These are phyloP conservation scores for Catenaria anguillulae DNA, from an alignment of 371 early-diverging fungal genomes.

Conservation along the genomic window DNA sequence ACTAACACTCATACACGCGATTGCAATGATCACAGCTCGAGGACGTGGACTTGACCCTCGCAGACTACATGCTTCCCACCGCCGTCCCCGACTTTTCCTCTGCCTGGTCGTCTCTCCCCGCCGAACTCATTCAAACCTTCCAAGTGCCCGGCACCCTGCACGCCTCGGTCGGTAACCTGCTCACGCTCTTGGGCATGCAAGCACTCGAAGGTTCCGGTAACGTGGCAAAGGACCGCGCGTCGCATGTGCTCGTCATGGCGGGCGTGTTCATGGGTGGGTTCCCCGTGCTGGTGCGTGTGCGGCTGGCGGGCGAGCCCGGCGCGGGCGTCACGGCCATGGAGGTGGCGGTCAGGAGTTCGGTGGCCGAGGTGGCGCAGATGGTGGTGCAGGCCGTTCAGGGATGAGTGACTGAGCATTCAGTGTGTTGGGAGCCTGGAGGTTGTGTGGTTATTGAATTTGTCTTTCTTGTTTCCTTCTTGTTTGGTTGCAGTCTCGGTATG, in stretches of 20 bases:
- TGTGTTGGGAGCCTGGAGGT: too few relatives aligned
- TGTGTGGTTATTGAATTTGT: too few relatives aligned
- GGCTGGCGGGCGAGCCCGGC: conserved; percentile 71
- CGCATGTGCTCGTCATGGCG: conserved; percentile 69
- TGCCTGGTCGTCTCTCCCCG: conserved; percentile 59
- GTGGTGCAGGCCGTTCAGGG: conserved; percentile 17
- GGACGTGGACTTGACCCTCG: conserved; percentile 61
- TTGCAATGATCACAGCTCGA: conserved; percentile 47
- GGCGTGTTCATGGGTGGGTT: conserved; percentile 73
- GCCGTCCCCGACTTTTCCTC: conserved; percentile 54
- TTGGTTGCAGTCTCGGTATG: too few relatives aligned
- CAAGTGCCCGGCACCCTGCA: conserved; percentile 52
- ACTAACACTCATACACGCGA: too few relatives aligned
- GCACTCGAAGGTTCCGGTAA: conserved; percentile 48
- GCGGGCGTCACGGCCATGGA: conserved; percentile 76
- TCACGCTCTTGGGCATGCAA: conserved; percentile 71
- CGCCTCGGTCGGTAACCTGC: background rate
- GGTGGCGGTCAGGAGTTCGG: conserved; percentile 61
- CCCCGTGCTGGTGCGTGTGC: conserved; percentile 54
- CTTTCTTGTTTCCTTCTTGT: too few relatives aligned
- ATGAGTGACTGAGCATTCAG: too few relatives aligned
- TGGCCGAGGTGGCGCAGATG: conserved; percentile 47
- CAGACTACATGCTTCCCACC: conserved; percentile 80
- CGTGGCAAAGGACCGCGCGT: conserved; percentile 53
- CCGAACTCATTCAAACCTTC: conserved; percentile 73